Conservation (phyloP, 2,329 filamentous ascomycete species). For the Gyromitra esculenta region DNA sequence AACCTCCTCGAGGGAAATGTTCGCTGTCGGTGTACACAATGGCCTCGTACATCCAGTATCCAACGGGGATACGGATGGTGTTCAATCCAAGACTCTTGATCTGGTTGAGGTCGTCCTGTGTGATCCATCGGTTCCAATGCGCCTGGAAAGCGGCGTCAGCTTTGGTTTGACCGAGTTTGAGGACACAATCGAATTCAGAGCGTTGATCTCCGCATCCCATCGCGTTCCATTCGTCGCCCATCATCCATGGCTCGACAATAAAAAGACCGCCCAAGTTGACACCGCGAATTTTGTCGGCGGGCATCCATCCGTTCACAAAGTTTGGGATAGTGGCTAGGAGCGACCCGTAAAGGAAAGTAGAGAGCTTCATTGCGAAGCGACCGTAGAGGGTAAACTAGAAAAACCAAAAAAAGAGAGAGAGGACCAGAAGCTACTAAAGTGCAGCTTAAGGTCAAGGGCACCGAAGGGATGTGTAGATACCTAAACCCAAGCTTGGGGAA, state of each 20-base stretch:
- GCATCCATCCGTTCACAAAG: constrained; percentile 26
- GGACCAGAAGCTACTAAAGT: neutral
- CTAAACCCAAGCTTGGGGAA: constrained; percentile 14
- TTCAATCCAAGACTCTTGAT: constrained; percentile 66
- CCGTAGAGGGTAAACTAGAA: neutral
- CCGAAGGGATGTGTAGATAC: neutral
- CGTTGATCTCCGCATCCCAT: constrained; percentile 64
- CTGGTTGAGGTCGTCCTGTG: constrained; percentile 63
- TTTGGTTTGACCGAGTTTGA: constrained; percentile 63
- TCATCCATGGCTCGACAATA: constrained; percentile 68
- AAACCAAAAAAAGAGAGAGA: neutral
- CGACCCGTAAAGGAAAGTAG: constrained; percentile 28
- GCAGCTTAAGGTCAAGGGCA: constrained; percentile 11
- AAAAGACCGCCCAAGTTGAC: constrained; percentile 68
- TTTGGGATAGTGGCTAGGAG: constrained; percentile 22
- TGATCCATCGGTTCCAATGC: constrained; percentile 62
- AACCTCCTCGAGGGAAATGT: constrained; percentile 65
- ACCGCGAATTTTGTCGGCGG: constrained; percentile 64
- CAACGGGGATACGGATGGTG: constrained; percentile 67
- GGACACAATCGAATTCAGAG: constrained; percentile 68
- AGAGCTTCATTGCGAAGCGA: constrained; percentile 32
- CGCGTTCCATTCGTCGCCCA: constrained; percentile 62
- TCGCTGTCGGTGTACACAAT: constrained; percentile 64
- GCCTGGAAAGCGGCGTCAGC: constrained; percentile 61
- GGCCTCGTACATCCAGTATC: constrained; percentile 68